Evolutionary conservation across 2,329 filamentous ascomycete genomes (phyloP), one percentile per base, ranked within the genome.

Genomic region (Colletotrichum sp.): DNA sequence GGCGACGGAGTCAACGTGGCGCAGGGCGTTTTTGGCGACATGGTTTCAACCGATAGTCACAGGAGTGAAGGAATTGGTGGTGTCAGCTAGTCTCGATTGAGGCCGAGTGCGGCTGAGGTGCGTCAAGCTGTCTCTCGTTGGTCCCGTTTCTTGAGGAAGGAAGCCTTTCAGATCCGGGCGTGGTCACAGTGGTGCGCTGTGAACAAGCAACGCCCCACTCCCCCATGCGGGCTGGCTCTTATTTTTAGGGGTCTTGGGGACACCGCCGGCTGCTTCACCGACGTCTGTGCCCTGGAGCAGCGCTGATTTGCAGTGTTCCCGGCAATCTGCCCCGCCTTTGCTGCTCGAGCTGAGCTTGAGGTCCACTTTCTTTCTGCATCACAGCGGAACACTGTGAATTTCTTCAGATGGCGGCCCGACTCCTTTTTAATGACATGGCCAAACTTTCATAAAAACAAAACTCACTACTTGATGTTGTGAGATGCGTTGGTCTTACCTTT

Each of bases 61-160:
- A 65, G 64, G 18, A 59, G 64, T n/a, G 34, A 44, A 21, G 49
- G 65, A 49, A 34, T 24, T 39, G 55, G 32, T 34, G 32, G 68
- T 26, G 30, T 65, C 52, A 28, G 55, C 73, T 76, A 76, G 70
- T 55, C 73, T 73, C 36, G 32, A 76, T 74, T 44, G 59, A 76
- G 74, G 21, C 24, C 28, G 28, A 36, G 70, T 74, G 74, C 74
- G 74, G 74, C 74, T 76, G 74, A 76, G 74, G 32, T 69, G 70
- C 59, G 28, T 60, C 34, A 39, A 18, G 36, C 26, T 64, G 59
- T 70, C 66, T 69, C 52, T 69, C 66, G 68, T 62, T 52, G 57
- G 68, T 21, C 44, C 10, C 44, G 44, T 32, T 44, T 13, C 26
- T 52, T 2, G 30, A 18, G 66, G 24, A 60, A 34, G 44, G 44